phyloP scores from a whole-genome alignment of 1,139 yeast species.

The Scheffersomyces lignicola region DNA sequence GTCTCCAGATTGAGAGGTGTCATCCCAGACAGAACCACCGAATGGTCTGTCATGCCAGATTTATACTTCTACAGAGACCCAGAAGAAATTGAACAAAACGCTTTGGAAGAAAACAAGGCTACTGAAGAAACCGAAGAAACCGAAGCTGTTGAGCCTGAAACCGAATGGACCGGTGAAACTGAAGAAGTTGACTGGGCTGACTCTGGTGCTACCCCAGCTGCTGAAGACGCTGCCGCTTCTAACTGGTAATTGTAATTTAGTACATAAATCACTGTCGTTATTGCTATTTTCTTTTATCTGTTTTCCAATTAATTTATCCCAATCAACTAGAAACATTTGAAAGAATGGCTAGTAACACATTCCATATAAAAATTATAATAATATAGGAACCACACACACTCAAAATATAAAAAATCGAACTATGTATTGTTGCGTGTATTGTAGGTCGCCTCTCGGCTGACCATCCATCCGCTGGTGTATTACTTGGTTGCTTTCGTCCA shows the following conservation, averaged over 20 bases:
- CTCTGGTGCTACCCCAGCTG: slow-evolving; percentile 67
- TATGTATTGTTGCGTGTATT: too few relatives aligned
- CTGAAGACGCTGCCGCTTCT: slow-evolving; percentile 76
- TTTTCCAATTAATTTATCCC: slow-evolving; percentile 11
- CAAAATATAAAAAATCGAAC: slow-evolving; percentile 6
- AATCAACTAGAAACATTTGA: background rate
- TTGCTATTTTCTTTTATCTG: slow-evolving; percentile 12
- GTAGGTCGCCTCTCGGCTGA: too few relatives aligned
- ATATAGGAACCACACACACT: slow-evolving; percentile 1
- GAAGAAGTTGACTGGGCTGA: slow-evolving; percentile 67
- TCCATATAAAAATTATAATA: background rate
- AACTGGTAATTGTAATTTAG: slow-evolving; percentile 37
- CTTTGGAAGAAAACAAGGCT: slow-evolving; percentile 64
- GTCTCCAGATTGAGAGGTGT: slow-evolving; percentile 99
- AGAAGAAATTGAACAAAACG: slow-evolving; percentile 93
- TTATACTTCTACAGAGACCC: slow-evolving; percentile 99
- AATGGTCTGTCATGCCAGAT: slow-evolving; percentile 99
- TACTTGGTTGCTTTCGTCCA: too few relatives aligned
- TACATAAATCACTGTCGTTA: slow-evolving; percentile 3
- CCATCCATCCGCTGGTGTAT: too few relatives aligned
- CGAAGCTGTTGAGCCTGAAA: slow-evolving; percentile 50
- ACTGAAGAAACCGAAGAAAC: slow-evolving; percentile 52
- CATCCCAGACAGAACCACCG: slow-evolving; percentile 93
- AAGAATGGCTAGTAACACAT: background rate
- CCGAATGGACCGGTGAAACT: slow-evolving; percentile 57